These are phyloP conservation scores for Phytophthora cajani DNA, from an alignment of 352 stramenopile species.

Conservation along the genomic window DNA sequence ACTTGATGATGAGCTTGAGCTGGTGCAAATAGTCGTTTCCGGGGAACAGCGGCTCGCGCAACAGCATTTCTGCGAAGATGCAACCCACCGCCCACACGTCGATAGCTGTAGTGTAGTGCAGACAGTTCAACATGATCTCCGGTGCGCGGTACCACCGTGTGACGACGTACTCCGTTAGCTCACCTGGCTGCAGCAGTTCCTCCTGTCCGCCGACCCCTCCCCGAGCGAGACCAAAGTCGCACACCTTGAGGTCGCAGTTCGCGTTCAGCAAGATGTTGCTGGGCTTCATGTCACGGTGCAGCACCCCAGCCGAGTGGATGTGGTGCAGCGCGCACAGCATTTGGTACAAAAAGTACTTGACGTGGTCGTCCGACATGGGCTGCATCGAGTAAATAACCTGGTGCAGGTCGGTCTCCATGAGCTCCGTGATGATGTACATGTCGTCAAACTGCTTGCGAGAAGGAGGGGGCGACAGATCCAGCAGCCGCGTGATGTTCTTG, in stretches of 20 bases:
- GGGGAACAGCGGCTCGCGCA: slow-evolving; percentile 96
- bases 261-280: slow-evolving; percentile 85
- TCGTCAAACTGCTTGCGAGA: slow-evolving; percentile 95
- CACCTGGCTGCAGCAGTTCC: slow-evolving; percentile 23
- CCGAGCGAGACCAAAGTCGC: slow-evolving; percentile 77
- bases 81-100: slow-evolving; percentile 96
- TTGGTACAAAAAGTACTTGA: slow-evolving; percentile 87
- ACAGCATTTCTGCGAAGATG: slow-evolving; percentile 98
- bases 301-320: slow-evolving; percentile 94
- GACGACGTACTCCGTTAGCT: slow-evolving; percentile 73
- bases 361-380: slow-evolving; percentile 88
- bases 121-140: slow-evolving; percentile 95
- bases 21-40: slow-evolving; percentile 88
- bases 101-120: slow-evolving; percentile 95
- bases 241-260: slow-evolving; percentile 85
- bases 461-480: slow-evolving; percentile 91
- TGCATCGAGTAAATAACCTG: slow-evolving; percentile 96
- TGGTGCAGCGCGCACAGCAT: slow-evolving; percentile 88
- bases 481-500: slow-evolving; percentile 94
- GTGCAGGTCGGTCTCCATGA: slow-evolving; percentile 98
- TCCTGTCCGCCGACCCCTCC: slow-evolving; percentile 46
- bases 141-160: slow-evolving; percentile 89
- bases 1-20: slow-evolving; percentile 84
- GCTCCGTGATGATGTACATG: slow-evolving; percentile 96
- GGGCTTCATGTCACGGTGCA: slow-evolving; percentile 87